Base-by-base conservation (phyloP, 2,329 filamentous ascomycete genomes). In the Aspergillus tamarii region DNA sequence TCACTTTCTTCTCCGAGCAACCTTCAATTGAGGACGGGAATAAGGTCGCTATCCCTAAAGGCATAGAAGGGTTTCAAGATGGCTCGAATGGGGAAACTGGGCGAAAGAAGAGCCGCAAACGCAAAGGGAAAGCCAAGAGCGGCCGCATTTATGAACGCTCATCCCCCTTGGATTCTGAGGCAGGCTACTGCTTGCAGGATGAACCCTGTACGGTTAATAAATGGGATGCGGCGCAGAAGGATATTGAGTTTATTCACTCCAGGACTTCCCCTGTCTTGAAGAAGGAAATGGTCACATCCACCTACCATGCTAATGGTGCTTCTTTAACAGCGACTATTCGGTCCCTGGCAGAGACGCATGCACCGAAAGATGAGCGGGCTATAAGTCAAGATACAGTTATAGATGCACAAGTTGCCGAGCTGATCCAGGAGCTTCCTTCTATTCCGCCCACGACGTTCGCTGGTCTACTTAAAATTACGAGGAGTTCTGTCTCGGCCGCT, bases 1-100 rank as follows among this genome's bases (percentile, higher is more conserved):
- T 92, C 16, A 88, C 91, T 23, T 93, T 90, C 72, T 88, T 97
- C 5, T 88, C 92, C 63, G 87, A 93, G 62, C 85, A 83, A 1
- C 86, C 86, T 0, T 82, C 87, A 60, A 82, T 85, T 19, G 79
- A 78, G 43, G 79, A 83, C 4, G 79, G 76, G 2, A 75, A 77
- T 54, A 79, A 77, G 39, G 76, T 80, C 21, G 72, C 81, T 6
- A 74, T 81, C 1, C 81, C 84, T 1, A 94, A 91, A 73, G 92
- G 93, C 0, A 83, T 97, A n/a, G 93, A 97, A 63, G 93, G 87
- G 0, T 97, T 97, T 73, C 88, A 87, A 26, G 84, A 87, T 45
- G 84, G 84, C 0, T 84, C 87, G 19, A 78, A 83, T 19, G 76
- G 79, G 0, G 75, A 75, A 1, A 72, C 73, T 8, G 73, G 74